These are phyloP conservation scores for Ilyonectria mors-panacis DNA, from an alignment of 2,329 filamentous ascomycete species.

Conservation along the genomic window DNA sequence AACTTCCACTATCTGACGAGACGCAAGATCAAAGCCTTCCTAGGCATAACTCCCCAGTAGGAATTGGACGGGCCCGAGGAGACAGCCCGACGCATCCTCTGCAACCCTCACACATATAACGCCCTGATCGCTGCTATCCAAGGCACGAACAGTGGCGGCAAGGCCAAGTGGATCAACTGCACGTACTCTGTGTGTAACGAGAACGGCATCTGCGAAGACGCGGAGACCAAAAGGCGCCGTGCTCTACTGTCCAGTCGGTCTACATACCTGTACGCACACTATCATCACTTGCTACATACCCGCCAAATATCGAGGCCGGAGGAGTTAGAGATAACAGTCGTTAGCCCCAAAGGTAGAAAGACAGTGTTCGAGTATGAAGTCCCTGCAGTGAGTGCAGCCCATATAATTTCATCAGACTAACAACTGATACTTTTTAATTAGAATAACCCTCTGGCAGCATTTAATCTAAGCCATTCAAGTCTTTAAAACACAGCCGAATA, in stretches of 20 bases:
- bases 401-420: background rate
- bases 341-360: background rate
- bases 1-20: conserved; percentile 11
- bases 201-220: conserved; percentile 1
- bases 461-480: no score
- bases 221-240: conserved; percentile 6
- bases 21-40: conserved; percentile 8
- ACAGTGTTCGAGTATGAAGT: background rate
- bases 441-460: no score
- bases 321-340: background rate
- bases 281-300: conserved; percentile 5
- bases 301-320: background rate
- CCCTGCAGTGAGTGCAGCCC: conserved; percentile 5
- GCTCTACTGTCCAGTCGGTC: background rate
- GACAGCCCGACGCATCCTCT: conserved; percentile 3
- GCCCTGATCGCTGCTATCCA: conserved; percentile 2
- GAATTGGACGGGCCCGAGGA: conserved; percentile 7
- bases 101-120: conserved; percentile 13
- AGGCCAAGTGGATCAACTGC: conserved; percentile 11
- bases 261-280: conserved; percentile 6
- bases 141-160: conserved; percentile 7
- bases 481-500: no score
- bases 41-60: conserved; percentile 2
- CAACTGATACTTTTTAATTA: background rate
- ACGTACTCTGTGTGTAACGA: background rate